Evolutionary conservation across 2,329 filamentous ascomycete species (phyloP), one percentile per base, ranked within the genome.

Genomic region (Zymoseptoria tritici): DNA sequence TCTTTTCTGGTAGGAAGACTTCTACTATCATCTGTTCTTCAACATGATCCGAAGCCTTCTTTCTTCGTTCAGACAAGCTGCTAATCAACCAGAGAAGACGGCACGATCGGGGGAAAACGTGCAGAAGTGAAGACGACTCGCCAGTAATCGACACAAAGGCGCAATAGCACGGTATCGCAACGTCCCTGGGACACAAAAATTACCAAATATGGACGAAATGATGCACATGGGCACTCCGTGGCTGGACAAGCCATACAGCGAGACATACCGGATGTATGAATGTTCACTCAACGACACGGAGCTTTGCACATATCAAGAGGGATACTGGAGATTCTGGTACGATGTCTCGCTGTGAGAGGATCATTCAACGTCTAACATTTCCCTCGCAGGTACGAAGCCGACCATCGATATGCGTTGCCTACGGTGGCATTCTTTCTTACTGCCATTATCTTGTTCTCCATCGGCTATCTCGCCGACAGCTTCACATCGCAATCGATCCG

Each of bases 371-470:
- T 19, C 16, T 11, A 8, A 52, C 7, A 52, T 13, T 1, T 4
- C 4, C 11, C 52, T 31, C n/a, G 9, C 22, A 53, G 52, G 52
- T 83, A 82, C 62, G 70, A 81, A 58, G 78, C 81, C 21, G 83
- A 85, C 64, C 77, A 80, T 62, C 76, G 79, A 42, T 85, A 79
- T 63, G 79, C 78, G 0, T 68, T 83, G 3, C 76, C 76, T 6
- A 83, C 81, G 0, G 71, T 83, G 2, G 81, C 80, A 52, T 81
- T 84, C 63, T 79, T 83, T 68, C 72, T 80, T 64, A 73, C 74
- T 0, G 69, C 72, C n/a, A 79, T 84, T 57, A 73, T 75, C 1
- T 59, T 83, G 11, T 84, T 81, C 62, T 69, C 76, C 22, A 68
- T 83, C 19, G 70, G 71, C 2, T 70, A 76, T 54, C 65, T 77